Conservation (phyloP, 2,329 filamentous ascomycete genomes). For the Trichoderma gracile region DNA sequence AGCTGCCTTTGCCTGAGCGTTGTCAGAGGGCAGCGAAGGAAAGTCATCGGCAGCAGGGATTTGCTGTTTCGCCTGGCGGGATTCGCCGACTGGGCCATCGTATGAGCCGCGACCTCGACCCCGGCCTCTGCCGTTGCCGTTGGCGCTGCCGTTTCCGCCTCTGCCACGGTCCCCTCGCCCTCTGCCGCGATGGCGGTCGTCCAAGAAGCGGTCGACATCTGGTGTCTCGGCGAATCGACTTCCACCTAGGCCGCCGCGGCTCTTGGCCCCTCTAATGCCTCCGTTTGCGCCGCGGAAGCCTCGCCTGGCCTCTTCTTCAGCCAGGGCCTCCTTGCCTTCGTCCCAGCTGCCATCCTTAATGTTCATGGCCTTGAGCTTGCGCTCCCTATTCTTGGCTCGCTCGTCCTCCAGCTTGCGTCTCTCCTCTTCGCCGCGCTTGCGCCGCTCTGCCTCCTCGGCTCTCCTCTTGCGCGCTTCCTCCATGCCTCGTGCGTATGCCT, state of each 20-base stretch:
- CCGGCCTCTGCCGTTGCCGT: constrained; percentile 40
- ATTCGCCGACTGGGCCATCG: constrained; percentile 31
- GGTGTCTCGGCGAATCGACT: constrained; percentile 47
- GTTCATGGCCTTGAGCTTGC: constrained; percentile 61
- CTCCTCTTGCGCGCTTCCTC: constrained; percentile 56
- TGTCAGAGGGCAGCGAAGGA: constrained; percentile 39
- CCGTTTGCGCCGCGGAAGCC: constrained; percentile 48
- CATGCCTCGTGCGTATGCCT: constrained; percentile 56
- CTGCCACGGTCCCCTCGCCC: constrained; percentile 37
- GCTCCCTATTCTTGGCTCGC: constrained; percentile 59
- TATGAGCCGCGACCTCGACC: constrained; percentile 38
- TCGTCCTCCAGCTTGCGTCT: constrained; percentile 57
- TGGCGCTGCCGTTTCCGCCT: constrained; percentile 37
- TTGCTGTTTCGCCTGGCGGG: constrained; percentile 29
- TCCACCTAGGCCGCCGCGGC: constrained; percentile 37
- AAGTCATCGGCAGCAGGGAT: constrained; percentile 40
- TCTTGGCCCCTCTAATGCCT: constrained; percentile 43
- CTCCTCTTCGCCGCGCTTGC: constrained; percentile 54
- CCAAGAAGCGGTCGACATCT: constrained; percentile 42
- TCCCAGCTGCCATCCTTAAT: constrained; percentile 59
- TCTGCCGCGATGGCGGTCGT: constrained; percentile 39
- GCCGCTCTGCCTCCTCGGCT: constrained; percentile 54
- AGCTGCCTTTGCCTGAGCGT: constrained; percentile 30
- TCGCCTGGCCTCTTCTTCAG: constrained; percentile 44
- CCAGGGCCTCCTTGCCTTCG: constrained; percentile 53